Evolutionary conservation across 2,329 filamentous ascomycete genomes (phyloP).

Genomic region (Aspergillus caelatus): DNA sequence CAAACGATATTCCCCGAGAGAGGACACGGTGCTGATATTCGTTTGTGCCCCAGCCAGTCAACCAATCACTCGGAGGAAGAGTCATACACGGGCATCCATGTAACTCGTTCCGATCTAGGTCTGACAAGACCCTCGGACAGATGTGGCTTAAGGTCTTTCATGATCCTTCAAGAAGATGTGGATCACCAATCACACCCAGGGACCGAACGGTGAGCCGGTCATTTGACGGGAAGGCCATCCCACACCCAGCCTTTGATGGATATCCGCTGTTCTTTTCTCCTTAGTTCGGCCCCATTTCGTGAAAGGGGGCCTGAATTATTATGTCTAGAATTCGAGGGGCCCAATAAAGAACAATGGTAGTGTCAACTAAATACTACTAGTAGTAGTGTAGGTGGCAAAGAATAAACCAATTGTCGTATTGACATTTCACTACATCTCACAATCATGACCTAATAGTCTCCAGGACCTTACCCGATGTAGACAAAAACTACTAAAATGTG

Average conservation of each 20-base stretch:
- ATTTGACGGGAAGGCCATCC: slow-evolving; percentile 1
- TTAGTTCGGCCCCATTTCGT: neutral
- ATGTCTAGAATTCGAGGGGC: neutral
- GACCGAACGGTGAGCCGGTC: neutral
- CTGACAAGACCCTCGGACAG: neutral
- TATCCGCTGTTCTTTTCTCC: neutral
- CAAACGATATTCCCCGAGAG: slow-evolving; percentile 1
- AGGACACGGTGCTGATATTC: neutral
- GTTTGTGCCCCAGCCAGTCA: neutral
- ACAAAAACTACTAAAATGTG: neutral
- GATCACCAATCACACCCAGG: neutral
- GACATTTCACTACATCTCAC: neutral
- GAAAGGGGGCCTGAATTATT: neutral
- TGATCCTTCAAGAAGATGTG: neutral
- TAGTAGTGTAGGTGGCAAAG: neutral
- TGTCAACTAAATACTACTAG: neutral
- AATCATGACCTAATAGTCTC: neutral
- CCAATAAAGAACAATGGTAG: neutral
- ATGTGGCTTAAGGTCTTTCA: slow-evolving; percentile 1
- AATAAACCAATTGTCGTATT: neutral
- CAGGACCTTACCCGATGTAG: neutral
- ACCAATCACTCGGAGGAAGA: neutral
- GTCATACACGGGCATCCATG: neutral
- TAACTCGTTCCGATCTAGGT: neutral
- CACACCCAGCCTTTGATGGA: neutral